These are phyloP conservation scores for Geoglossum cookeanum DNA, from an alignment of 2,329 filamentous ascomycete genomes.

Conservation along the genomic window DNA sequence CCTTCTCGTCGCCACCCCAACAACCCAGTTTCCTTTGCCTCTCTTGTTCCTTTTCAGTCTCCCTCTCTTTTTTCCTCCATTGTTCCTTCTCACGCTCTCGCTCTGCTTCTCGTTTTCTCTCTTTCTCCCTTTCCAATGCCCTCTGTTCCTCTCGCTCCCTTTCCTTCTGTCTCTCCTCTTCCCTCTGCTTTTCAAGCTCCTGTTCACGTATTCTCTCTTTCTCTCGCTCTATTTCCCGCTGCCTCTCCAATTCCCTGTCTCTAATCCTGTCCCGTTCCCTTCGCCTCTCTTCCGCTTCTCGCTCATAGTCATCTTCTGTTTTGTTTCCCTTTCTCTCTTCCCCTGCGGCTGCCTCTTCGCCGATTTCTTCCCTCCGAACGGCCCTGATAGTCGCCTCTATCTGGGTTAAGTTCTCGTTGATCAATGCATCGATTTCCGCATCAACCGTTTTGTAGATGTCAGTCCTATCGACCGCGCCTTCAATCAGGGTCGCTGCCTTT, in stretches of 20 bases:
- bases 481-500: conserved; percentile 56
- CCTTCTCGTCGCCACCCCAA: conserved; percentile 8
- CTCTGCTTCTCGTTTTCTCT: conserved; percentile 26
- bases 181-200: conserved; percentile 20
- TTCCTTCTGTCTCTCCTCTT: conserved; percentile 28
- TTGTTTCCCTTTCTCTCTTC: conserved; percentile 48
- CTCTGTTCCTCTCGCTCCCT: conserved; percentile 21
- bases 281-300: conserved; percentile 41
- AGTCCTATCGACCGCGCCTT: conserved; percentile 58
- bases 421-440: conserved; percentile 44
- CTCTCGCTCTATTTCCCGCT: conserved; percentile 38
- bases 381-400: conserved; percentile 54
- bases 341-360: conserved; percentile 44
- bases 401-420: conserved; percentile 41
- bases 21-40: conserved; percentile 11
- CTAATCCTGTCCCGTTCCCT: conserved; percentile 41
- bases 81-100: conserved; percentile 16
- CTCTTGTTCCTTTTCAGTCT: conserved; percentile 25
- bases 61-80: conserved; percentile 26
- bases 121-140: conserved; percentile 19
- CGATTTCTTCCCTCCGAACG: conserved; percentile 47
- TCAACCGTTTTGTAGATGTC: conserved; percentile 58
- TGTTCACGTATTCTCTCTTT: conserved; percentile 38
- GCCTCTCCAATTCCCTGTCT: conserved; percentile 38
- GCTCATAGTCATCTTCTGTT: conserved; percentile 54